Base-by-base conservation (phyloP, 2,329 filamentous ascomycete genomes). In the Orbilia oligospora region DNA sequence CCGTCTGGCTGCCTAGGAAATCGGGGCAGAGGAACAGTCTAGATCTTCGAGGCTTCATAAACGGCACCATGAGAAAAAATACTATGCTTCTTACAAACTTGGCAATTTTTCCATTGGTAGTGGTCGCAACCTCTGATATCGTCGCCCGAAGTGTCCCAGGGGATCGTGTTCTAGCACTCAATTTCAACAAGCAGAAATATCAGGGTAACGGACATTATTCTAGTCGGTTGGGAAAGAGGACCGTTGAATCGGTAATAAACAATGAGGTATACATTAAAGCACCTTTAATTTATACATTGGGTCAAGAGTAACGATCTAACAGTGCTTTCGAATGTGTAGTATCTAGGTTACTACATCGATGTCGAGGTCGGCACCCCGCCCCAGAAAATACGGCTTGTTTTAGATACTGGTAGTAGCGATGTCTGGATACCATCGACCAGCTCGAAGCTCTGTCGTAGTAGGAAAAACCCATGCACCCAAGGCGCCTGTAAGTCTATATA, bases 361-460 rank as follows among this genome's bases (percentile, higher is more conserved):
- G 86, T 91, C 44, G 84, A 84, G n/a, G 83, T 91, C 49, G 90
- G 90, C 65, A 89, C 88, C 0, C 89, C 89, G 0, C 84, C 85
- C 0, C 89, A 91, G 83, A 83, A 83, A 2, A 83, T 90, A 64
- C 85, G 83, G 68, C 85, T 91, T 81, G 85, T 88, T 30, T 85
- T 91, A 78, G 89, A 91, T 83, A 91, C 89, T 1, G 90, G 89
- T 27, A 90, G 88, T 82, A 90, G 88, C 80, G 90, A 91, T 82
- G 87, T 89, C 3, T 91, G 89, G 89, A 84, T 90, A 8, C 80
- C 81, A 44, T 80, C 79, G 22, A 65, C 77, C 18, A 76, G 44
- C 14, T 82, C 81, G 12, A 55, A 68, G 10, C 67, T 81, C 24
- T 82, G 81, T 44, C 67, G 70, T 38, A 51, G 71, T 44, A 36